A percentile compares a stretch with the other conserved stretches of the same genome.
Evolutionary conservation across 2,329 filamentous ascomycete genomes (phyloP).

Genomic region (Diaporthe caulivora): DNA sequence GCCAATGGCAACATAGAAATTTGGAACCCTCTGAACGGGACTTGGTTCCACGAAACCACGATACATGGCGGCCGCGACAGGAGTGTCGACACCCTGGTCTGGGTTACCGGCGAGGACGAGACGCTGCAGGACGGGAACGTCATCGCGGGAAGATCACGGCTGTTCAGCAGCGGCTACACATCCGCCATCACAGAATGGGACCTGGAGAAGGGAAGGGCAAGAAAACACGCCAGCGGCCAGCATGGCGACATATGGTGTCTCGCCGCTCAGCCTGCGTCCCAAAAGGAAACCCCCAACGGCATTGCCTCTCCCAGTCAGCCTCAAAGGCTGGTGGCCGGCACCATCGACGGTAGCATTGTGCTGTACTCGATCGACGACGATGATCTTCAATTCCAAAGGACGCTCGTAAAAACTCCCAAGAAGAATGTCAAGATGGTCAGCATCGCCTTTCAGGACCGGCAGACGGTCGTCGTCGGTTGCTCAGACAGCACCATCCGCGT

Average conservation of each 20-base stretch:
- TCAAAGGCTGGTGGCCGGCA: conserved; percentile 83
- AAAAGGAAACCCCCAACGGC: conserved; percentile 46
- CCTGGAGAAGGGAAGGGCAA: conserved; percentile 80
- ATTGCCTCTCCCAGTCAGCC: conserved; percentile 41
- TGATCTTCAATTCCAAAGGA: conserved; percentile 83
- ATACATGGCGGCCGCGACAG: conserved; percentile 86
- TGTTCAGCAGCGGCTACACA: conserved; percentile 97
- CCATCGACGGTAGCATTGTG: conserved; percentile 90
- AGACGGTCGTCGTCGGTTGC: conserved; percentile 88
- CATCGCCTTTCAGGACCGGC: conserved; percentile 87
- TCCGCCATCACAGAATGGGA: conserved; percentile 96
- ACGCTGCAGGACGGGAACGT: conserved; percentile 71
- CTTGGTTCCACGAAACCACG: conserved; percentile 91
- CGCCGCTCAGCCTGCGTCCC: conserved; percentile 79
- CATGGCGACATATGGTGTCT: conserved; percentile 98
- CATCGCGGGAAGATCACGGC: conserved; percentile 78
- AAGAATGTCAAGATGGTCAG: conserved; percentile 93
- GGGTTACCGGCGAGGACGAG: conserved; percentile 88
- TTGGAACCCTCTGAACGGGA: conserved; percentile 87
- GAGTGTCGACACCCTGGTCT: conserved; percentile 90
- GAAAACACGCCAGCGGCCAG: conserved; percentile 88
- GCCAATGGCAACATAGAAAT: conserved; percentile 98
- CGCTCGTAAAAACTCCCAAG: conserved; percentile 80
- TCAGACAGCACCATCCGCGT: conserved; percentile 96
- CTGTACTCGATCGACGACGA: conserved; percentile 88